Evolutionary conservation across 2,329 filamentous ascomycete species (phyloP), one percentile per base, ranked within the genome.

Genomic region (Botryosphaeria dothidea): DNA sequence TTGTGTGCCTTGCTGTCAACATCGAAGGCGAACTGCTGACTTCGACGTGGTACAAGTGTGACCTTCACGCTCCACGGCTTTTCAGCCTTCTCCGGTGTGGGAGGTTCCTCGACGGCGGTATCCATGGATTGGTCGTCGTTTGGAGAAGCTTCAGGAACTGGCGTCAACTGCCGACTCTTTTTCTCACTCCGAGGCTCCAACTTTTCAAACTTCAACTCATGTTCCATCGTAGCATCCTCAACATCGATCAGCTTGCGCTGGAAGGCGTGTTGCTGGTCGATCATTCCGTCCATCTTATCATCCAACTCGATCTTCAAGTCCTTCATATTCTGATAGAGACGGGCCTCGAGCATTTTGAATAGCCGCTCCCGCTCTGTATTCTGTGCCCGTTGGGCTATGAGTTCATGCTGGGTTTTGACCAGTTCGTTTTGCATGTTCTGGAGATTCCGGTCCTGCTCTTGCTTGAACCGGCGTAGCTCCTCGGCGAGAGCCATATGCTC

Each of bases 171-270:
- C 13, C 45, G 49, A 41, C 21, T 19, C 34, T 43, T 48, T 34
- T 65, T 38, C 38, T 11, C 72, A 68, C 61, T 68, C 43, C 56
- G 51, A 48, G 70, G 65, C 66, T 78, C 75, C n/a, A 77, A 67
- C 64, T 70, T 70, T 49, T 79, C 77, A 23, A 79, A 67, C 46
- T 75, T 69, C 61, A 77, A 74, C 65, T 79, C 77, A 31, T 78
- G 66, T 15, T 78, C 75, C 77, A 79, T 79, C 19, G 74, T 76
- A 17, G 73, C 71, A 46, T 79, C 77, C 61, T 79, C 77, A n/a
- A 79, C 72, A 67, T 76, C 70, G 17, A 69, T 73, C 67, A 79
- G 62, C 49, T 74, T 71, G 68, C 77, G 74, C 62, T 76, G 73
- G 31, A 77, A 69, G 41, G 77, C 74, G 19, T 76, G 75, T 36